Conservation (phyloP, 352 stramenopile species). For the Phytopythium delawarense region DNA sequence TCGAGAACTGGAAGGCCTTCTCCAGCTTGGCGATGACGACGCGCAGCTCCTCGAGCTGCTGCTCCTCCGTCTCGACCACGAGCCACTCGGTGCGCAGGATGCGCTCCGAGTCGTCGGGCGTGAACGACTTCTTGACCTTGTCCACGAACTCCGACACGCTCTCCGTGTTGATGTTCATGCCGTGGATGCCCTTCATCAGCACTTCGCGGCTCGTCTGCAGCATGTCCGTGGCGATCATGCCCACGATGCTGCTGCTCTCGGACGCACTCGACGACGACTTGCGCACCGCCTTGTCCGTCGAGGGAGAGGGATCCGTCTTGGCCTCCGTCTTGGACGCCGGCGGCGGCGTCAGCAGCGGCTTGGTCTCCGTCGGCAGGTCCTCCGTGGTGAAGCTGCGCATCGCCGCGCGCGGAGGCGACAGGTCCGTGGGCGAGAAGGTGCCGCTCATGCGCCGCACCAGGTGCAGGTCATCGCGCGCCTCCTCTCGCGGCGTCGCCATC, state of each 20-base stretch:
- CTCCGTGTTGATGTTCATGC: slow-evolving; percentile 49
- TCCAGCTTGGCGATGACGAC: slow-evolving; percentile 59
- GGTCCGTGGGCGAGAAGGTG: slow-evolving; percentile 38
- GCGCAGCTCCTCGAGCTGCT: slow-evolving; percentile 61
- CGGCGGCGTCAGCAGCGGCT: slow-evolving; percentile 38
- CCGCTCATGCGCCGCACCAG: slow-evolving; percentile 35
- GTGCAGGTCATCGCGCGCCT: slow-evolving; percentile 48
- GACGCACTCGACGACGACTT: slow-evolving; percentile 14
- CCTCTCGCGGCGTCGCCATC: slow-evolving; percentile 15
- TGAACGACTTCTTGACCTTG: slow-evolving; percentile 67
- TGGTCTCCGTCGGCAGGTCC: slow-evolving; percentile 47
- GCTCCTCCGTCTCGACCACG: slow-evolving; percentile 74
- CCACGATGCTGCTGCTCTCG: slow-evolving; percentile 4
- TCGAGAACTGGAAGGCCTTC: slow-evolving; percentile 83
- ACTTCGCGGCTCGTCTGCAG: slow-evolving; percentile 48
- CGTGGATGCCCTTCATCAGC: slow-evolving; percentile 56
- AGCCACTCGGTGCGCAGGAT: slow-evolving; percentile 69
- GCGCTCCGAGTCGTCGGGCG: slow-evolving; percentile 65
- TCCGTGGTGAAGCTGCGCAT: slow-evolving; percentile 78
- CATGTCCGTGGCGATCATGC: slow-evolving; percentile 28
- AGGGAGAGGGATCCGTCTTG: not conserved
- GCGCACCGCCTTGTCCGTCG: slow-evolving; percentile 15
- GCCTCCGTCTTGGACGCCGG: slow-evolving; percentile 5
- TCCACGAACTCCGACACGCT: slow-evolving; percentile 51
- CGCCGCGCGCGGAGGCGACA: slow-evolving; percentile 12